Base-by-base conservation (phyloP, 2,329 filamentous ascomycete genomes). In the Trichoderma afroharzianum region DNA sequence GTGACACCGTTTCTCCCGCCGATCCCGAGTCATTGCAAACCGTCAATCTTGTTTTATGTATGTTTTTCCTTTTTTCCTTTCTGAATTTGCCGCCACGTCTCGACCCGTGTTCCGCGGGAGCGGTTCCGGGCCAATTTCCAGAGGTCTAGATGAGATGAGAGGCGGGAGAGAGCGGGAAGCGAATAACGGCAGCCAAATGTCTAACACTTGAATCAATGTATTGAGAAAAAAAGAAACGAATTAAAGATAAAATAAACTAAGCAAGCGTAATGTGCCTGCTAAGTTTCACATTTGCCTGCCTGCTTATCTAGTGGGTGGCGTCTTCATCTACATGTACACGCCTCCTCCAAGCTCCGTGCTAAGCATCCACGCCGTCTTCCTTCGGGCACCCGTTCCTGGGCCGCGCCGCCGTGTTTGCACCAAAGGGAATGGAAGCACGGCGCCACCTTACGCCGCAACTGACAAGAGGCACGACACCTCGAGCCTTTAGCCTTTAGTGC, bases 11-110 rank as follows among this genome's bases (percentile, higher is more conserved):
- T 43, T 33, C 57, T 61, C 28, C 66, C 66, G 66, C 53, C 57
- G 28, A 62, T 69, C 57, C 66, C 66, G 66, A 69, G 55, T 69
- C 66, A 69, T 61, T 69, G 15, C 63, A 61, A 61, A 50, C 43
- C 66, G 43, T 43, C 39, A 50, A 36, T 59, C 33, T 33, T 33
- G 7, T 33, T 15, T 58, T 30, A n/a, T 58, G 21, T 43, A 18
- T 24, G 15, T 21, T 12, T 68, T 47, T 58, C n/a, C 6, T 57
- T 47, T 47, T n/a, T n/a, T n/a, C n/a, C n/a, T n/a, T 43, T 24
- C 8, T 59, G 15, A 0, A 4, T 47, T 59, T 47, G 33, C 53
- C 53, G 53, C 66, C 66, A 36, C 15, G 66, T 36, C 66, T 69
- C 66, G 24, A 15, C 43, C 57, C 57, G 66, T 69, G 50, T 58